Percentiles rank a stretch among this genome's conserved stretches.
These are phyloP conservation scores for Fonsecaea pugnacius DNA, from an alignment of 2,329 filamentous ascomycete genomes.

Conservation along the genomic window DNA sequence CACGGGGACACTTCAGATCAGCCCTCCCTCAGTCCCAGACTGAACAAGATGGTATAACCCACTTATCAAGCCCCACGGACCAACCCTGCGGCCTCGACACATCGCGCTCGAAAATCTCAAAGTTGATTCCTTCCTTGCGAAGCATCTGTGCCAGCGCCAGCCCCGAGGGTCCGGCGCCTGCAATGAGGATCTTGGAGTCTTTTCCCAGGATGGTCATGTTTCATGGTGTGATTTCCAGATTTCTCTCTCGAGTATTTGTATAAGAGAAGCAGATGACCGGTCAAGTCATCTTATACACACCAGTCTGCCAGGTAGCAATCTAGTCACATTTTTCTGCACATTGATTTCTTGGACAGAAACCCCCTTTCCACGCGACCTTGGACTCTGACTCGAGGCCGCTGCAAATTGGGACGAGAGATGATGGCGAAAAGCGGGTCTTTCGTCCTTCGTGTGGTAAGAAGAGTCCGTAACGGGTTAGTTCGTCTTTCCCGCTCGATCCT, in stretches of 20 bases:
- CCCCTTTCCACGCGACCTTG: too few species aligned
- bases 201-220: slow-evolving; percentile 2
- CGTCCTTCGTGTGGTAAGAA: too few species aligned
- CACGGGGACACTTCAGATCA: too few species aligned
- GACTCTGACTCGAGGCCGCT: too few species aligned
- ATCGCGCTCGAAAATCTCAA: slow-evolving; percentile 16
- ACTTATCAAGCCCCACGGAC: slow-evolving; percentile 14
- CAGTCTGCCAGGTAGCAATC: neutral
- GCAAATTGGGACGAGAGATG: too few species aligned
- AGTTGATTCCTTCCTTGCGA: neutral
- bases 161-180: slow-evolving; percentile 31
- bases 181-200: slow-evolving; percentile 9
- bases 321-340: too few species aligned
- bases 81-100: slow-evolving; percentile 1
- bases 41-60: neutral
- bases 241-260: neutral
- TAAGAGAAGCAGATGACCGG: neutral
- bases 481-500: too few species aligned
- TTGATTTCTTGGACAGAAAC: too few species aligned
- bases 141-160: slow-evolving; percentile 15
- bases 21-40: too few species aligned
- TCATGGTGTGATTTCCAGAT: too few species aligned
- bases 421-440: too few species aligned
- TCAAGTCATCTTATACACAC: neutral
- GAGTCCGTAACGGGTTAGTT: too few species aligned